These are phyloP conservation scores for Mortierella sp. DNA, from an alignment of 371 early-diverging fungal species.

Conservation along the genomic window DNA sequence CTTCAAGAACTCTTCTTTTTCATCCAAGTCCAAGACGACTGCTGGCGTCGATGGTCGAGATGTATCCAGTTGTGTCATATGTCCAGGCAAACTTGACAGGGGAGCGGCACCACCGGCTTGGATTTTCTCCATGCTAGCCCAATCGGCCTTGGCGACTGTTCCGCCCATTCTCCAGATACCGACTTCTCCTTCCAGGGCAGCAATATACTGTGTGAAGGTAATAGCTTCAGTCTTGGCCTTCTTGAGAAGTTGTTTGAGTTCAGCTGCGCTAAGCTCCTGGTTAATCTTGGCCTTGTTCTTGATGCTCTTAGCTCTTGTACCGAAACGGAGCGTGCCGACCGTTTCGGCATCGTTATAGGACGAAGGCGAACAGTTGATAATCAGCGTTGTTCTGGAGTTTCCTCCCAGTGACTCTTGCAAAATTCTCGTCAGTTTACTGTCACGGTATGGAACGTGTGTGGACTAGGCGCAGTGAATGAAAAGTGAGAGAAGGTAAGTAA, in stretches of 20 bases:
- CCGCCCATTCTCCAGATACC: conserved; percentile 88
- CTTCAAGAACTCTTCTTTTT: conserved; percentile 92
- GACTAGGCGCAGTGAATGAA: conserved; percentile 64
- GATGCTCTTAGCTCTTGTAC: conserved; percentile 97
- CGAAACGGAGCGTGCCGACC: conserved; percentile 95
- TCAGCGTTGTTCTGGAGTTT: conserved; percentile 95
- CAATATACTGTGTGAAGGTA: conserved; percentile 84
- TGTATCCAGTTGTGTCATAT: conserved; percentile 60
- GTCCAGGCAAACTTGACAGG: conserved; percentile 63
- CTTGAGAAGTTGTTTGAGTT: conserved; percentile 93
- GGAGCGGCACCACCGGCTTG: conserved; percentile 63
- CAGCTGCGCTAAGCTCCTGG: conserved; percentile 92
- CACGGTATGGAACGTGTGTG: conserved; percentile 97
- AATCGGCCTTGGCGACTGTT: conserved; percentile 77
- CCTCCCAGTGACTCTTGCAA: conserved; percentile 99
- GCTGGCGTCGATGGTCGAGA: conserved; percentile 86
- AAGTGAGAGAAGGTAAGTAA: background rate
- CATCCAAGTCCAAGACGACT: conserved; percentile 84
- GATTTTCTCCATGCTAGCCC: conserved; percentile 81
- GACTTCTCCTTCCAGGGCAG: conserved; percentile 90
- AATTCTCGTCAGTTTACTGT: conserved; percentile 98
- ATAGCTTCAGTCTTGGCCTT: conserved; percentile 85
- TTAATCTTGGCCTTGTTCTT: conserved; percentile 99
- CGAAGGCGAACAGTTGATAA: conserved; percentile 97
- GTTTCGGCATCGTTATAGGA: conserved; percentile 98